Evolutionary conservation across 2,329 filamentous ascomycete genomes (phyloP), one percentile per base, ranked within the genome.

Genomic region (Dothistroma septosporum): DNA sequence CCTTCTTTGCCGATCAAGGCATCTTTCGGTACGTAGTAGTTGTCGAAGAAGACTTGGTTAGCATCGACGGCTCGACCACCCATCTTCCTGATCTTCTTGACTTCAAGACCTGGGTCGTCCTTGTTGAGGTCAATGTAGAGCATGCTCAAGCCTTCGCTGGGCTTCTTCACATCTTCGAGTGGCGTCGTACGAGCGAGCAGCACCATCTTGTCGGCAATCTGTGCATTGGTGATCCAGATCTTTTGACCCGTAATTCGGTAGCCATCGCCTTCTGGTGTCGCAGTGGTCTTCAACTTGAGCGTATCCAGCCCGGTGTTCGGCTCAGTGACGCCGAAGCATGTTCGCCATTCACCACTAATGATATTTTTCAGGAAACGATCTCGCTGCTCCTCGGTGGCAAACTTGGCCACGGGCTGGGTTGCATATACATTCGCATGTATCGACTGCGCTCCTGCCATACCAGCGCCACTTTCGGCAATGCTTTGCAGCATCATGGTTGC

Each of bases 401-500:
- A 93, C 67, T 83, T 87, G 1, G 89, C 87, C 2, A 94, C 79
- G 1, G 84, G 84, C 71, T 92, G 89, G 0, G 89, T 92, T 2
- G 87, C 88, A 70, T 91, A 91, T 11, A 91, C 86, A 63, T 85
- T 85, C 22, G 82, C 83, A 60, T 85, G 83, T 22, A 85, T 83
- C 1, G 80, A 78, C 63, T 85, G 83, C 0, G 83, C 83, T 0
- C 83, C 83, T 16, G 89, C 89, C 80, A 94, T 91, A 3, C 90
- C 90, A 4, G 90, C 91, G 0, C 91, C 90, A 1, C 85, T 81
- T 60, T 78, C 78, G 22, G 64, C 64, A 37, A 74, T 73, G 1
- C 89, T 90, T 69, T 95, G 90, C 80, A 94, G 83, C 89, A 94
- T 93, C 83, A 93, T 89, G 0, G 87, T 90, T 0, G 90, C 90